Evolutionary conservation across 441 rosid genomes (phyloP).

Genomic region (Pelargonium australe): DNA sequence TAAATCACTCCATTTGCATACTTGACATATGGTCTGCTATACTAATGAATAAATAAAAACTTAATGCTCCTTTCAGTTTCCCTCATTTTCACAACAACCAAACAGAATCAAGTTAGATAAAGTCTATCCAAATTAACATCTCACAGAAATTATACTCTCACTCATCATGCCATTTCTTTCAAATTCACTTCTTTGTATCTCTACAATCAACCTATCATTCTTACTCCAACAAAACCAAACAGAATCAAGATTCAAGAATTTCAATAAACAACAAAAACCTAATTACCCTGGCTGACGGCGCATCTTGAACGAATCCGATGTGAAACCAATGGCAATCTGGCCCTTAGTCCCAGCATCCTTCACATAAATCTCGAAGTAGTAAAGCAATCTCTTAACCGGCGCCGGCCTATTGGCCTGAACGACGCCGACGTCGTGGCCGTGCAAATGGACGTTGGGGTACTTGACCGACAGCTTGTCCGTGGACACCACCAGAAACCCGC

Average conservation of each 20-base stretch:
- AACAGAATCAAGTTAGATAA: background rate
- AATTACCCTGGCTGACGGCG: slow-evolving; percentile 80
- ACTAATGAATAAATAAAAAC: background rate
- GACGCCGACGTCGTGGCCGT: slow-evolving; percentile 80
- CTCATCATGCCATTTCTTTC: no score
- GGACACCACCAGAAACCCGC: slow-evolving; percentile 59
- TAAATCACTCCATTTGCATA: background rate
- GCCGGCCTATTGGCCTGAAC: slow-evolving; percentile 71
- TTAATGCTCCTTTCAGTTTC: background rate
- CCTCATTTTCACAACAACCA: slow-evolving; percentile 2
- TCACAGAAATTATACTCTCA: no score
- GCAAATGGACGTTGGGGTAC: slow-evolving; percentile 47
- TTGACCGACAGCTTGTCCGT: slow-evolving; percentile 69
- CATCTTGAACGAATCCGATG: slow-evolving; percentile 56
- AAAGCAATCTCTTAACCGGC: slow-evolving; percentile 55
- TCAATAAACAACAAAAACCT: background rate
- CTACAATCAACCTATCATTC: background rate
- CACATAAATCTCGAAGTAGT: slow-evolving; percentile 80
- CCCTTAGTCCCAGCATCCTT: slow-evolving; percentile 72
- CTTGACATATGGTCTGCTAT: background rate
- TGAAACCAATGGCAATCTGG: slow-evolving; percentile 73
- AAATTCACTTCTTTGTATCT: background rate
- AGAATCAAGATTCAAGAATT: no score
- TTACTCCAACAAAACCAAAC: background rate
- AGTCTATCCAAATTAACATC: no score